Evolutionary conservation across 176 grass and related monocot species (phyloP).

Genomic region (Carex cristatella): DNA sequence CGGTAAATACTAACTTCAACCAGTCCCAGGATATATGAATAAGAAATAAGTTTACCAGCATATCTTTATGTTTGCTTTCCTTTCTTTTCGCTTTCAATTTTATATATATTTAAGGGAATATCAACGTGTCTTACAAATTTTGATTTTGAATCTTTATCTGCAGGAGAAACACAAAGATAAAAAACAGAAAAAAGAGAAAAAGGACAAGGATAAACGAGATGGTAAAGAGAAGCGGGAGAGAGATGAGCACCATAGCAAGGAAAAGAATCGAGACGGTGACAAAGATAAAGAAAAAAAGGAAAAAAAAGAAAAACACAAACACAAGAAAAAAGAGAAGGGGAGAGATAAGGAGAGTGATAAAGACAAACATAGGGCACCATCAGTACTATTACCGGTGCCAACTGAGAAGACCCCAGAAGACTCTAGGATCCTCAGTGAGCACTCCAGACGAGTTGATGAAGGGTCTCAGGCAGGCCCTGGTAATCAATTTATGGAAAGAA

Average conservation of each 20-base stretch:
- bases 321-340: constrained; percentile 23
- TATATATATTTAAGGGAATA: not conserved
- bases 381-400: not conserved
- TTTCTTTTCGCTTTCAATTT: not conserved
- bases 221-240: constrained; percentile 56
- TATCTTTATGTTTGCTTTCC: not conserved
- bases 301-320: constrained; percentile 26
- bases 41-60: not conserved
- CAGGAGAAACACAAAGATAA: constrained; percentile 25
- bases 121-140: not conserved
- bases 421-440: constrained; percentile 13
- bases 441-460: constrained; percentile 6
- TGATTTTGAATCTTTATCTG: constrained; percentile 18
- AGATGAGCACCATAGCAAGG: constrained; percentile 58
- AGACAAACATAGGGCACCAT: constrained; percentile 13
- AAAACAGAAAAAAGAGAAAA: constrained; percentile 25
- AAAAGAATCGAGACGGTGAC: constrained; percentile 40
- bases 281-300: constrained; percentile 23
- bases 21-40: not conserved
- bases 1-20: not conserved
- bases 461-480: constrained; percentile 7
- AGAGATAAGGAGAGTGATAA: constrained; percentile 17
- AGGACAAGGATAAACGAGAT: constrained; percentile 42
- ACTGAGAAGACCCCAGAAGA: constrained; percentile 19
- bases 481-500: constrained; percentile 17